phyloP scores from a whole-genome alignment of 148 eudicot species.

The Polygonum aviculare region DNA sequence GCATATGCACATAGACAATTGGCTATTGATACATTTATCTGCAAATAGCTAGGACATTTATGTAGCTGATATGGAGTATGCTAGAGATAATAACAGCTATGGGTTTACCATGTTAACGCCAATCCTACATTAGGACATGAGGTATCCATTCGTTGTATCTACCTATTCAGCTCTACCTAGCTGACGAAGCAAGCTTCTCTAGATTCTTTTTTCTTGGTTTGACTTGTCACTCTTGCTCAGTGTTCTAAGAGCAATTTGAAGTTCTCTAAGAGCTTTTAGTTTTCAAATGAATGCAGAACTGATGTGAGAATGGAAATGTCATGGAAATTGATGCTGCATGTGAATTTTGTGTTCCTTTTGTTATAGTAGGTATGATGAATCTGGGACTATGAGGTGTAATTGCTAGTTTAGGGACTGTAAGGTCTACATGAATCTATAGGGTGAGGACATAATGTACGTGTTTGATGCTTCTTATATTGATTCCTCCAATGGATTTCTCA shows the following conservation, averaged over 20 bases:
- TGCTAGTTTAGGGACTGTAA: not conserved
- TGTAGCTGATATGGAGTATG: not conserved
- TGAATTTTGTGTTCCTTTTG: not conserved
- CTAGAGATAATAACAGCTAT: not conserved
- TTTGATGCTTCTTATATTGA: not conserved
- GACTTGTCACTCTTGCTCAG: not conserved
- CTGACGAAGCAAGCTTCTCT: not conserved
- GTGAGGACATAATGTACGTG: not conserved
- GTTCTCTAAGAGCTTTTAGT: not conserved
- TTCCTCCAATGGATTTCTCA: not conserved
- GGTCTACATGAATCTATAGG: not conserved
- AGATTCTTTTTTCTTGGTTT: not conserved
- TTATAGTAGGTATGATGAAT: not conserved
- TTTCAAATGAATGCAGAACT: not conserved
- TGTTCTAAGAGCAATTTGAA: not conserved
- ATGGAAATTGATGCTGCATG: not conserved
- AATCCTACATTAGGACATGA: not conserved
- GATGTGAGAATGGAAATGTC: not conserved
- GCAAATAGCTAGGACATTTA: not conserved
- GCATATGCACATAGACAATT: slow-evolving; percentile 10
- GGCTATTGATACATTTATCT: not conserved
- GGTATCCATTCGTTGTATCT: not conserved
- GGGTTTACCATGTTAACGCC: not conserved
- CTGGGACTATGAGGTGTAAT: not conserved
- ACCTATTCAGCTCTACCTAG: not conserved